Evolutionary conservation across 129 eudicot genomes (phyloP), one percentile per base, ranked within the genome.

Genomic region (Artemisia argyi): DNA sequence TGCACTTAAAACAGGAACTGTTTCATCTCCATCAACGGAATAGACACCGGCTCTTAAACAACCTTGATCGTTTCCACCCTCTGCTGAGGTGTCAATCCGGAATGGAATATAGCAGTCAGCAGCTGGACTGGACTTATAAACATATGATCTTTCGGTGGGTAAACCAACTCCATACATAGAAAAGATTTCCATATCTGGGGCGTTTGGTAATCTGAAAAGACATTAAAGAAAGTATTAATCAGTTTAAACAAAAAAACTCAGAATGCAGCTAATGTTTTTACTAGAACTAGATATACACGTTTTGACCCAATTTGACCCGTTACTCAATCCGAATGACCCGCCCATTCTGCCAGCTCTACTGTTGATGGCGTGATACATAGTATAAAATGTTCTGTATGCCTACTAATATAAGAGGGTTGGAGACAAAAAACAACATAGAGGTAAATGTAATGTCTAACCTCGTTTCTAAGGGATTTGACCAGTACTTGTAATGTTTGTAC

Each of bases 161-260:
- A 63, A 32, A 16, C 68, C 68, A 63, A 63, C 68, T 32, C 68
- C 68, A 63, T 63, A 63, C 68, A 63, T 63, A n/a, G 26, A 63
- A 35, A 32, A 35, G 7, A 39, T 63, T 28, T 63, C 68, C 51
- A 63, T 63, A 5, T 63, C 26, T 8, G 68, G 68, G 51, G 68
- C 68, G 26, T 63, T 63, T 63, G 68, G 68, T 63, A 63, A 16
- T n/a, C 51, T 63, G 3, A 39, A 28, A 61, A 61, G 18, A 1
- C 13, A 60, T 24, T 14, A 60, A 3, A 7, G 7, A 63, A 39
- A 35, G 8, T 3, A 26, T 32, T 1, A 30, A 30, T 28, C 55
- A 61, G 12, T 18, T 22, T n/a, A 51, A 2, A 14, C 16, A 51
- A 14, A 2, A 51, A 7, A 51, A 51, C 7, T 3, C 55, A 2